Evolutionary conservation across 495 filamentous ascomycete genomes (phyloP), one percentile per base, ranked within the genome.

Genomic region (Penicillium mononematosum): DNA sequence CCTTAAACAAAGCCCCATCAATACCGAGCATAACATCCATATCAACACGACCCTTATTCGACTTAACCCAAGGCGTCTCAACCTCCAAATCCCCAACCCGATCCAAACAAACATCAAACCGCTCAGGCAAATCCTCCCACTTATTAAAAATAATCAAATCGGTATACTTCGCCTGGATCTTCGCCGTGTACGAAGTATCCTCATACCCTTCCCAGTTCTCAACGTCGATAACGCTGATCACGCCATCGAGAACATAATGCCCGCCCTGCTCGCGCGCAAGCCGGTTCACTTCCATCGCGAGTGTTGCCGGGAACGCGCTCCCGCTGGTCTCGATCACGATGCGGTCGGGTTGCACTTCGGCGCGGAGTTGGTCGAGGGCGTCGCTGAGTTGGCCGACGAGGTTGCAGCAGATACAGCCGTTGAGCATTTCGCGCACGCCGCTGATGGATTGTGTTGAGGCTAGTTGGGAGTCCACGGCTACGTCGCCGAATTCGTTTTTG

Each of bases 391-490:
- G 89, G 3, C 94, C 94, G 50, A 98, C 92, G 16, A 97, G 86
- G 67, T 97, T 98, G 76, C 94, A 98, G 80, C 94, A 98, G 67
- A 98, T 97, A 72, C 94, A 98, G 59, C 94, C 94, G 66, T 95
- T 93, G 19, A 98, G 85, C 3, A 98, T 78, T 67, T 98, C 94
- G 63, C 86, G 85, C 17, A 95, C 92, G 52, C 91, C 93, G n/a
- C 88, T 83, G 64, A 98, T 91, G 34, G 92, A 85, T 53, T 81
- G 78, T 4, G 88, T 85, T 1, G 88, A 79, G 43, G 94, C 92
- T 17, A 98, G 83, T 70, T 95, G 90, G 10, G 88, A 91, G 80
- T 98, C 94, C 70, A 98, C 80, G 25, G 91, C 92, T 17, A 98
- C 71, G 71, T 98, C 92, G 66, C 94, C 94, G 71, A 96, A 96